Base-by-base conservation (phyloP, 768 basidiomycete genomes). In the Crucibulum laeve region DNA sequence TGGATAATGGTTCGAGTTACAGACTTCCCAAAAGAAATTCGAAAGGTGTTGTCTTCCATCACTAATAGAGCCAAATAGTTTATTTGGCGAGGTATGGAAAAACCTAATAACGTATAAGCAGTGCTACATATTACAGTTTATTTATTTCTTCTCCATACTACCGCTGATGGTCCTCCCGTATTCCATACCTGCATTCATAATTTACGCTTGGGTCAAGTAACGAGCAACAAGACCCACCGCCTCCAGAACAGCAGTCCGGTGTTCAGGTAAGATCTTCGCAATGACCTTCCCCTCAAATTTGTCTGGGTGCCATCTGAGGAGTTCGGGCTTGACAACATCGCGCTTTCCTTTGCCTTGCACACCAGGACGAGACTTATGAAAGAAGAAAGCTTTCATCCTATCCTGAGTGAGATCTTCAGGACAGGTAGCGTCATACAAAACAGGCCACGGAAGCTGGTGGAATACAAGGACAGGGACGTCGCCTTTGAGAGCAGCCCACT, bases 231-330 rank as follows among this genome's bases (percentile, higher is more conserved):
- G 46, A 3, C 65, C 71, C 10, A 69, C 67, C 0, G 67, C 68
- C 39, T 64, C 63, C 32, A 42, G 46, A 4, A 72, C 69, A 7
- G 42, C 43, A 15, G 52, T 55, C 35, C 58, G 58, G 11, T 78
- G 64, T 3, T 52, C 44, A 3, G 50, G 48, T 4, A 52, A 44
- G 5, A 79, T 61, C 36, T 61, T 69, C 5, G 52, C 49, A 21
- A 73, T 41, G 10, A 73, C 52, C 5, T 53, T 62, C 10, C 52
- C 44, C 44, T 70, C 56, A 50, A 79, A 73, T 50, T 75, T 79
- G 48, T 82, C 79, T 4, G 78, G 75, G 47, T 82, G 77, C 66
- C 73, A 82, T 17, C 69, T 64, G 35, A 77, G 53, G 23, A 79
- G 55, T 49, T 81, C 78, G n/a, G 45, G 48, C 45, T 63, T 69